Conservation (phyloP, 1,139 yeast species). For the Zygoascus sp. region DNA sequence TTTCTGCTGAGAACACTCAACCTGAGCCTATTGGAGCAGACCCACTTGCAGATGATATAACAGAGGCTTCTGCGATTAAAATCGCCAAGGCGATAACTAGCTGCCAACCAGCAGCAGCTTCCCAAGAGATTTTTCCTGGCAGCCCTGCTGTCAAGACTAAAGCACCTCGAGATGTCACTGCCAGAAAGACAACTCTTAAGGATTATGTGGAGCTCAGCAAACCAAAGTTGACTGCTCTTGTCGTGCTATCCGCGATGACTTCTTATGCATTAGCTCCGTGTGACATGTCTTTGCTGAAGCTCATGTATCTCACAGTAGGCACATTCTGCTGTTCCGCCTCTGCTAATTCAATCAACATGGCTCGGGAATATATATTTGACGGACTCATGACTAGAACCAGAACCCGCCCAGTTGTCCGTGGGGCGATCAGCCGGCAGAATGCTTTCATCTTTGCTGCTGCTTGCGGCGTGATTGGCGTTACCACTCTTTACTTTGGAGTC, state of each 20-base stretch:
- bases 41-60: no score
- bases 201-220: conserved; percentile 73
- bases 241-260: conserved; percentile 86
- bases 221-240: conserved; percentile 82
- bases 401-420: conserved; percentile 86
- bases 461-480: conserved; percentile 67
- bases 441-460: conserved; percentile 77
- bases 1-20: not conserved
- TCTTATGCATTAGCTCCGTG: conserved; percentile 90
- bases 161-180: not conserved
- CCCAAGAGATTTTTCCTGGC: conserved; percentile 1
- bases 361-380: conserved; percentile 89
- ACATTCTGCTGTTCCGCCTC: conserved; percentile 87
- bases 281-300: conserved; percentile 64
- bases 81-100: conserved; percentile 9
- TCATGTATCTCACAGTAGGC: conserved; percentile 72
- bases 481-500: conserved; percentile 71
- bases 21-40: not conserved
- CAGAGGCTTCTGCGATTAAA: conserved; percentile 6
- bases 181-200: conserved; percentile 16
- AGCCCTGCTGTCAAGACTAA: conserved; percentile 6
- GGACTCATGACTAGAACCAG: conserved; percentile 84
- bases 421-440: conserved; percentile 65
- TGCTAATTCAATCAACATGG: conserved; percentile 97
- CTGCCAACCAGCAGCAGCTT: conserved; percentile 8